A percentile compares a stretch with the other conserved stretches of the same genome.
Conservation (phyloP, 2,329 filamentous ascomycete genomes). For the Calycina herbarum region DNA sequence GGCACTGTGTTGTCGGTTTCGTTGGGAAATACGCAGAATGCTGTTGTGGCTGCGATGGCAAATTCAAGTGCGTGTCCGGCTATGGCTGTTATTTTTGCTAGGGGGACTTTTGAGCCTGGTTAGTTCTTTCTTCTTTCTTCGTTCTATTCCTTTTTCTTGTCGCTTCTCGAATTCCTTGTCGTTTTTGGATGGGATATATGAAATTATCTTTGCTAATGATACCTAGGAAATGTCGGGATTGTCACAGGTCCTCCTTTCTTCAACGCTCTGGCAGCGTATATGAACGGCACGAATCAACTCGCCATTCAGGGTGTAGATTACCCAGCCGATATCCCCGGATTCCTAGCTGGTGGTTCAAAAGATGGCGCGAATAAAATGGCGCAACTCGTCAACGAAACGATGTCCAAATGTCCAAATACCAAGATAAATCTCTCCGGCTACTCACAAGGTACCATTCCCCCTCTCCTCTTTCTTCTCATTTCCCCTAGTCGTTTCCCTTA, state of each 20-base stretch:
- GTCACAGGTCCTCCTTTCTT: constrained; percentile 34
- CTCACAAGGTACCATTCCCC: constrained; percentile 20
- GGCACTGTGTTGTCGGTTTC: constrained; percentile 13
- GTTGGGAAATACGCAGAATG: constrained; percentile 28
- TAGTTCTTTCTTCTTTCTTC: constrained; percentile 6
- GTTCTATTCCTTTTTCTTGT: neutral
- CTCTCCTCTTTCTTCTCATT: neutral
- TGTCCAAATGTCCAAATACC: constrained; percentile 27
- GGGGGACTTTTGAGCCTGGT: constrained; percentile 32
- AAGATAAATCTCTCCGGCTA: constrained; percentile 32
- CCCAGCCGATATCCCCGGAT: constrained; percentile 46
- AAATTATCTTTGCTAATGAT: neutral
- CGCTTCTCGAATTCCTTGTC: neutral
- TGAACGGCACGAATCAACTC: constrained; percentile 46
- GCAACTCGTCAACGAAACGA: constrained; percentile 25
- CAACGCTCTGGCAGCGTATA: constrained; percentile 30
- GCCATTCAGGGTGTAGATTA: constrained; percentile 57
- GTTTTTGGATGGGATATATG: neutral
- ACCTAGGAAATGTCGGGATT: constrained; percentile 33
- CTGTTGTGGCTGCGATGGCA: constrained; percentile 12
- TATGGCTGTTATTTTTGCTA: constrained; percentile 33
- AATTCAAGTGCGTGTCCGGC: constrained; percentile 26
- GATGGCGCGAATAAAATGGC: constrained; percentile 45
- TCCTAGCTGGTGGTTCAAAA: constrained; percentile 47
- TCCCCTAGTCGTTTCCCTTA: too few species aligned